Evolutionary conservation across 2,329 filamentous ascomycete species (phyloP).

Genomic region (Penicillium concentricum): DNA sequence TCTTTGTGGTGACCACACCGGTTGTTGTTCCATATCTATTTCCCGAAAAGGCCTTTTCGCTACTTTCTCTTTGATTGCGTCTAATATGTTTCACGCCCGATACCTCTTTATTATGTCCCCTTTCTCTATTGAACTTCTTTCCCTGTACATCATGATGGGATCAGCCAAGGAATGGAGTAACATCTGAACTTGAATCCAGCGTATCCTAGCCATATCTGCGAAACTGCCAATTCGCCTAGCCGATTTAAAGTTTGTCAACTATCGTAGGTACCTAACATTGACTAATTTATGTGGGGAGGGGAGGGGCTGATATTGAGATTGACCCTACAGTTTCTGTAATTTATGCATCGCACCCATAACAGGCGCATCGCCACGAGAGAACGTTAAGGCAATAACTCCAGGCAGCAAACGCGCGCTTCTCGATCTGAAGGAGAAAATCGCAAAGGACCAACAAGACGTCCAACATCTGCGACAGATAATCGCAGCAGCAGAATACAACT

Average conservation of each 20-base stretch:
- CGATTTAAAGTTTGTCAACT: background rate
- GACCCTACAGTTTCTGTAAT: background rate
- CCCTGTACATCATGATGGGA: background rate
- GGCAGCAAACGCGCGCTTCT: too few relatives aligned
- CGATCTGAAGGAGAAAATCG: too few relatives aligned
- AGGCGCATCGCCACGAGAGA: background rate
- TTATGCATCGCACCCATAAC: background rate
- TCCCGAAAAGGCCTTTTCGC: background rate
- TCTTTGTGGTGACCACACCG: constrained; percentile 1
- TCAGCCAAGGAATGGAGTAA: background rate
- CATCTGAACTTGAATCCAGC: background rate
- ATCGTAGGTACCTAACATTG: background rate
- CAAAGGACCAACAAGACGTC: background rate
- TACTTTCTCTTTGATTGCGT: background rate
- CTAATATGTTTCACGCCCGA: background rate
- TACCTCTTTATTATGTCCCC: background rate
- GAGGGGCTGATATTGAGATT: background rate
- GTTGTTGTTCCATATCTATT: constrained; percentile 2
- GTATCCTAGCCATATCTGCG: background rate
- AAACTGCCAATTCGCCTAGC: background rate
- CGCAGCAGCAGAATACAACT: accelerated
- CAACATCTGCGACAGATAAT: background rate
- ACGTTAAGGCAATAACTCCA: background rate
- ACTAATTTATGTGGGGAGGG: background rate
- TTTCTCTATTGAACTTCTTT: background rate